Evolutionary conservation across 2,329 filamentous ascomycete species (phyloP).

Genomic region (Ophiocordyceps camponoti-rufipedis): DNA sequence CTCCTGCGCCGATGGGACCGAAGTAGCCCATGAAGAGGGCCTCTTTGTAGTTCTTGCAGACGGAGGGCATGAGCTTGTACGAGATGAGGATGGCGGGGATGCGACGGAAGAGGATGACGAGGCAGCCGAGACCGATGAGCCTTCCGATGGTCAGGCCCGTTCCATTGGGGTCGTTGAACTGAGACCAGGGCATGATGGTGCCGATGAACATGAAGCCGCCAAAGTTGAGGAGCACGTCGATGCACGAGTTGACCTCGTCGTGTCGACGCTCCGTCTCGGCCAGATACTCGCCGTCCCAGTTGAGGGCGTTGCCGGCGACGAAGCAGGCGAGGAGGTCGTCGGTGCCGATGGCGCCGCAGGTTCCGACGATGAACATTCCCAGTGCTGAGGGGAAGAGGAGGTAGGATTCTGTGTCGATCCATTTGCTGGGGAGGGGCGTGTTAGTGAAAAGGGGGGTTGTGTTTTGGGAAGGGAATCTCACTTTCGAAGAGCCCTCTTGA

Average conservation of each 20-base stretch:
- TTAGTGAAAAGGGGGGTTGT: not conserved
- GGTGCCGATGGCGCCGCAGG: slow-evolving; percentile 36
- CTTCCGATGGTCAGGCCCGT: slow-evolving; percentile 33
- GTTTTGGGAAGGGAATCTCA: slow-evolving; percentile 1
- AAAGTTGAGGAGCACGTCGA: slow-evolving; percentile 41
- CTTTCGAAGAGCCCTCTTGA: slow-evolving; percentile 23
- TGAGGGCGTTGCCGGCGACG: slow-evolving; percentile 37
- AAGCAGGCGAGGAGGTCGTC: slow-evolving; percentile 45
- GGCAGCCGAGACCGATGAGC: slow-evolving; percentile 29
- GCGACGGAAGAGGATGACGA: slow-evolving; percentile 35
- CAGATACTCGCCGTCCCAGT: slow-evolving; percentile 44
- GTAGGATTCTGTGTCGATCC: slow-evolving; percentile 37
- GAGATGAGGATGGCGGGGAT: slow-evolving; percentile 34
- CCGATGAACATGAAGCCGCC: slow-evolving; percentile 43
- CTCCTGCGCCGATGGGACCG: slow-evolving; percentile 60
- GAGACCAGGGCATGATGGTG: slow-evolving; percentile 32
- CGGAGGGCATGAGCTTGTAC: slow-evolving; percentile 36
- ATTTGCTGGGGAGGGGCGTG: slow-evolving; percentile 16
- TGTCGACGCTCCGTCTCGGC: slow-evolving; percentile 34
- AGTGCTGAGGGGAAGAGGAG: slow-evolving; percentile 31
- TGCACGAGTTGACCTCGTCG: slow-evolving; percentile 39
- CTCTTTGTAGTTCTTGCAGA: slow-evolving; percentile 34
- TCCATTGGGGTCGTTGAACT: slow-evolving; percentile 31
- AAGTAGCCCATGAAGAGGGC: slow-evolving; percentile 49
- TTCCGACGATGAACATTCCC: slow-evolving; percentile 38